Base-by-base conservation (phyloP, 192 early-diverging fungal species). In the Mortierella alpina region DNA sequence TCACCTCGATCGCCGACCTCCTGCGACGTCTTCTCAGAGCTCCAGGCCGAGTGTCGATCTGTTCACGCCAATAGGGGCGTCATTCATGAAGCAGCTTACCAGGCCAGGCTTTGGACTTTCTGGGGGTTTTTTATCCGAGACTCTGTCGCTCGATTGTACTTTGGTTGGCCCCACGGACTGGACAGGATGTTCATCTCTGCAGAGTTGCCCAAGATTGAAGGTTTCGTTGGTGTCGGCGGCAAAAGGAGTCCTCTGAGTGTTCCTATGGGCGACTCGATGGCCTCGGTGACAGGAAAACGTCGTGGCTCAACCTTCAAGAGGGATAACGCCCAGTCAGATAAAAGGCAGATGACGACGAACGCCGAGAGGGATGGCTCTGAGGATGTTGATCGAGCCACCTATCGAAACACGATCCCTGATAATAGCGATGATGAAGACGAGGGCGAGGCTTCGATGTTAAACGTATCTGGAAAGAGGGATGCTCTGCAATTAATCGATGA, bases 51-150 rank as follows among this genome's bases (percentile, higher is more conserved):
- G 64, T n/a, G 31, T 48, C 31, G 23, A 44, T 53, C 64, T 2
- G 22, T 62, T 13, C 52, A 54, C 4, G 50, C 59, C 15, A 47
- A 53, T 15, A 70, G 55, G 22, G 41, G 64, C 6, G 56, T 7
- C 10, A 39, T 68, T 12, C 66, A 59, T 11, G 73, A 75, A n/a
- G 73, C 66, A 2, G 66, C 53, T 11, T 68, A 75, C 18, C 73
- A 75, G 41, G 60, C 59, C 48, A 57, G 66, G 6, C 59, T 75
- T 1, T 75, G 73, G 73, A 6, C 52, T 15, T 75, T 75, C 56
- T 75, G 73, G 73, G 66, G 66, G 2, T 14, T 55, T 23, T 75
- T 68, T 61, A 15, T 75, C 20, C 73, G 73, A 18, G 66, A 75
- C 23, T 62, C 58, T 6, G 63, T 68, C 7, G 12, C 65, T 20